These are phyloP conservation scores for Periconia macrospinosa DNA, from an alignment of 2,329 filamentous ascomycete species.

Conservation along the genomic window DNA sequence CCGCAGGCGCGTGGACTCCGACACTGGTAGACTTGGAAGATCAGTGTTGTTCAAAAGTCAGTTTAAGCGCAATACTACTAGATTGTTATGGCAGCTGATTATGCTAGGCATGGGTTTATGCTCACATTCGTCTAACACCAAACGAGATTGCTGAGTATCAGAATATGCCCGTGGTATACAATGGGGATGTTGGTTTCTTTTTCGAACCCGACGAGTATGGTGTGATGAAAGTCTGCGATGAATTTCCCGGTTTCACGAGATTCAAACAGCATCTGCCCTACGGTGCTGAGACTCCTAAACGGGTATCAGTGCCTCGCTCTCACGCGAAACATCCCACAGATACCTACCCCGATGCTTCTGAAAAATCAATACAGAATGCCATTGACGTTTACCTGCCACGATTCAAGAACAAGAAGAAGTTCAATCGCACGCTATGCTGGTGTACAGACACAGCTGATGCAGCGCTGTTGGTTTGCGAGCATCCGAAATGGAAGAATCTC, in stretches of 20 bases:
- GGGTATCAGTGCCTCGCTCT: conserved; percentile 55
- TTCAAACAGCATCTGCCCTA: conserved; percentile 46
- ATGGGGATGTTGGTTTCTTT: conserved; percentile 53
- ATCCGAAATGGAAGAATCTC: conserved; percentile 54
- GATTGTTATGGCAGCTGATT: background rate
- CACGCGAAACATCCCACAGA: conserved; percentile 51
- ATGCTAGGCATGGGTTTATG: conserved; percentile 54
- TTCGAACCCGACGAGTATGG: conserved; percentile 52
- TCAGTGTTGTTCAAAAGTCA: conserved; percentile 56
- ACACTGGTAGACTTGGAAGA: conserved; percentile 31
- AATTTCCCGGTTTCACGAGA: conserved; percentile 55
- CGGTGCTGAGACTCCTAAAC: conserved; percentile 50
- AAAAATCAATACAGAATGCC: conserved; percentile 41
- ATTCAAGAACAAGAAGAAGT: conserved; percentile 44
- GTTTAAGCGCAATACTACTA: conserved; percentile 44
- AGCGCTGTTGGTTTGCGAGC: conserved; percentile 61
- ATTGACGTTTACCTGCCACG: conserved; percentile 48
- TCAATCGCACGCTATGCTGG: conserved; percentile 57
- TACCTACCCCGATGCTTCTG: conserved; percentile 48
- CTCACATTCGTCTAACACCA: conserved; percentile 54
- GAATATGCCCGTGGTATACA: conserved; percentile 58
- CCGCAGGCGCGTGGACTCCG: conserved; percentile 41
- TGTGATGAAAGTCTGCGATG: conserved; percentile 58
- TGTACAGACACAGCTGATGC: conserved; percentile 65
- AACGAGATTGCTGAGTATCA: conserved; percentile 53